These are phyloP conservation scores for Boletus sp. DNA, from an alignment of 768 basidiomycete genomes.

Conservation along the genomic window DNA sequence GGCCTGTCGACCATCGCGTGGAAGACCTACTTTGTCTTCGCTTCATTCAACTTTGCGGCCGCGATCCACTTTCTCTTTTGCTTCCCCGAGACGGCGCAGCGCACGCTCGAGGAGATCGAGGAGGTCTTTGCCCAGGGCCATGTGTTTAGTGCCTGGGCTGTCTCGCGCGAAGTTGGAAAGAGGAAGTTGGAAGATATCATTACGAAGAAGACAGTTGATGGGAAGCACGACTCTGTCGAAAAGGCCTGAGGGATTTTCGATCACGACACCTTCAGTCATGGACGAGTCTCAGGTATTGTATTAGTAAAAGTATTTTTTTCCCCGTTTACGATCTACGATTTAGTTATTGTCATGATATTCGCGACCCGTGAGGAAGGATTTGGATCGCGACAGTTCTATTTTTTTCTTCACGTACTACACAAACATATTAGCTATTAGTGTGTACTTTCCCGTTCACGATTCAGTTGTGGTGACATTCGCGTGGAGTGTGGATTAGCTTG, in stretches of 20 bases:
- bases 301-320: background rate
- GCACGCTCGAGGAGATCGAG: slow-evolving; percentile 76
- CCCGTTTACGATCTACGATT: background rate
- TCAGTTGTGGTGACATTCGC: background rate
- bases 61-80: slow-evolving; percentile 73
- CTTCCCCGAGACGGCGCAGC: slow-evolving; percentile 74
- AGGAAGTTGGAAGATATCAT: slow-evolving; percentile 55
- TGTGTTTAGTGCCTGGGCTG: slow-evolving; percentile 67
- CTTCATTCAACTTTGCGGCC: slow-evolving; percentile 70
- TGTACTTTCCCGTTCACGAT: background rate
- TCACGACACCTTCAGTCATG: background rate
- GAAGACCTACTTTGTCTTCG: slow-evolving; percentile 78
- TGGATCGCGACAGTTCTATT: background rate
- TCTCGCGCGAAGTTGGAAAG: slow-evolving; percentile 58
- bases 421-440: too few relatives aligned
- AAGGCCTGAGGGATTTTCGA: background rate
- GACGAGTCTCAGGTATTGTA: background rate
- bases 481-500: background rate
- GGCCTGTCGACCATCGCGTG: slow-evolving; percentile 63
- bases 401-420: background rate
- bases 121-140: slow-evolving; percentile 72
- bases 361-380: background rate
- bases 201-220: slow-evolving; percentile 7
- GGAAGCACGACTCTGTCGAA: slow-evolving; percentile 7
- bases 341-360: background rate